Evolutionary conservation across 805 yeast genomes (phyloP).

Genomic region (Candida koratica): DNA sequence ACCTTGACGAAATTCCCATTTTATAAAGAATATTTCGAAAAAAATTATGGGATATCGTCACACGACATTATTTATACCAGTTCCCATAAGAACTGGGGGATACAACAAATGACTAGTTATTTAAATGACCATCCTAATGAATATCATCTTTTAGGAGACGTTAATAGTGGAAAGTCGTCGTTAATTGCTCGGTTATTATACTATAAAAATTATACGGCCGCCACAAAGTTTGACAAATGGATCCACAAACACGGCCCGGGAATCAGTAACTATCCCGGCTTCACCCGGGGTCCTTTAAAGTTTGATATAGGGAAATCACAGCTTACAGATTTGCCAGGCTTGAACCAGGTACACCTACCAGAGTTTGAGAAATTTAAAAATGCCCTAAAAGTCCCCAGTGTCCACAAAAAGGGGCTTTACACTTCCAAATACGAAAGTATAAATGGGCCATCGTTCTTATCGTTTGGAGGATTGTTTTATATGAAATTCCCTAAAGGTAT

Average conservation of each 20-base stretch:
- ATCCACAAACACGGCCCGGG: constrained; percentile 42
- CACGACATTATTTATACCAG: constrained; percentile 45
- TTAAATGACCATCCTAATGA: constrained; percentile 33
- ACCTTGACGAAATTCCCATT: constrained; percentile 25
- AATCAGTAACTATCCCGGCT: constrained; percentile 58
- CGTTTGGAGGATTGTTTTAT: constrained; percentile 61
- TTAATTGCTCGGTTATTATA: constrained; percentile 37
- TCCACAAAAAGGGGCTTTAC: constrained; percentile 28
- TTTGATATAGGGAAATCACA: constrained; percentile 13
- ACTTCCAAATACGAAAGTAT: constrained; percentile 33
- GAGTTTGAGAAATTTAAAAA: constrained; percentile 21
- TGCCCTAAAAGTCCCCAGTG: constrained; percentile 26
- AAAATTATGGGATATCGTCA: constrained; percentile 27
- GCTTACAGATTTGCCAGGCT: constrained; percentile 13
- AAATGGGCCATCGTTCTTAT: constrained; percentile 43
- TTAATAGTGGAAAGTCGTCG: constrained; percentile 69
- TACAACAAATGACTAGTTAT: constrained; percentile 31
- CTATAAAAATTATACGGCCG: constrained; percentile 3
- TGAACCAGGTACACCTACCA: constrained; percentile 13
- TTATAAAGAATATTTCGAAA: constrained; percentile 32
- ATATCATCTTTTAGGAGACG: constrained; percentile 55
- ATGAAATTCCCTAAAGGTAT: constrained; percentile 47
- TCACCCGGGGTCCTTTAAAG: constrained; percentile 51
- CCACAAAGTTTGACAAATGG: constrained; percentile 16
- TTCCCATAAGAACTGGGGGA: constrained; percentile 52